phyloP scores from a whole-genome alignment of 1,284 basidiomycete genomes.

The Austroboletus novae-zelandiae region DNA sequence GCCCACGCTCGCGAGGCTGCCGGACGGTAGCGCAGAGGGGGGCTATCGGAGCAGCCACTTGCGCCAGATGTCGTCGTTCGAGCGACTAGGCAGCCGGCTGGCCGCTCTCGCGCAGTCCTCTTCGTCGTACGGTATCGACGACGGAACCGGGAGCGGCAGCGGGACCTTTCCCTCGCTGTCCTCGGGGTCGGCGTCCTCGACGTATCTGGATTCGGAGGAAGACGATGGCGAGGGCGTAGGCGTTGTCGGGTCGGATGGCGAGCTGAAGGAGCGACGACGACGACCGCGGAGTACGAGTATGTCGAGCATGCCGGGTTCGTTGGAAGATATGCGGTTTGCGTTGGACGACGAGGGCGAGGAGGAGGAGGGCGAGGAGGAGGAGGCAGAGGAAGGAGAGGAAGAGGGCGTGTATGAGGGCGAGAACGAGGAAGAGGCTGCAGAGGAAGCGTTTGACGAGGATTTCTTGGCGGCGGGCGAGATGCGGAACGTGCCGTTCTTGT shows the following conservation, averaged over 20 bases:
- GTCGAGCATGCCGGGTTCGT: conserved; percentile 81
- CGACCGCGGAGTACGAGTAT: conserved; percentile 56
- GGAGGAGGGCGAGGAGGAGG: conserved; percentile 30
- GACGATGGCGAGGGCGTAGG: conserved; percentile 51
- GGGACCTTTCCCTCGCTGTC: conserved; percentile 51
- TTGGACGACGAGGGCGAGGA: conserved; percentile 45
- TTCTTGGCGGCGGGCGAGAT: conserved; percentile 80
- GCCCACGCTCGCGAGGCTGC: conserved; percentile 32
- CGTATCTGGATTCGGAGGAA: conserved; percentile 60
- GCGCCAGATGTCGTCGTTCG: conserved; percentile 70
- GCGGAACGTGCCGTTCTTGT: conserved; percentile 79
- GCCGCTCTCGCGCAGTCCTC: conserved; percentile 44
- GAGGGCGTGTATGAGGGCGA: conserved; percentile 34
- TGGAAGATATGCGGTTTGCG: conserved; percentile 58
- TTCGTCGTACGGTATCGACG: conserved; percentile 29
- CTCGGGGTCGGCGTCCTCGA: conserved; percentile 44
- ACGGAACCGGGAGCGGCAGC: conserved; percentile 31
- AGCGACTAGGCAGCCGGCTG: conserved; percentile 59
- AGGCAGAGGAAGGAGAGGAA: conserved; percentile 30
- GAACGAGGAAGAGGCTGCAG: conserved; percentile 51
- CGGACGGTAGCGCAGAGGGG: conserved; percentile 21
- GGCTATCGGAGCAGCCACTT: conserved; percentile 39
- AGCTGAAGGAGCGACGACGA: conserved; percentile 37
- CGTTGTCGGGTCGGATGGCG: conserved; percentile 38
- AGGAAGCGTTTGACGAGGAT: conserved; percentile 77